Evolutionary conservation across 1,284 basidiomycete genomes (phyloP).

Genomic region (Trametes polyzona): DNA sequence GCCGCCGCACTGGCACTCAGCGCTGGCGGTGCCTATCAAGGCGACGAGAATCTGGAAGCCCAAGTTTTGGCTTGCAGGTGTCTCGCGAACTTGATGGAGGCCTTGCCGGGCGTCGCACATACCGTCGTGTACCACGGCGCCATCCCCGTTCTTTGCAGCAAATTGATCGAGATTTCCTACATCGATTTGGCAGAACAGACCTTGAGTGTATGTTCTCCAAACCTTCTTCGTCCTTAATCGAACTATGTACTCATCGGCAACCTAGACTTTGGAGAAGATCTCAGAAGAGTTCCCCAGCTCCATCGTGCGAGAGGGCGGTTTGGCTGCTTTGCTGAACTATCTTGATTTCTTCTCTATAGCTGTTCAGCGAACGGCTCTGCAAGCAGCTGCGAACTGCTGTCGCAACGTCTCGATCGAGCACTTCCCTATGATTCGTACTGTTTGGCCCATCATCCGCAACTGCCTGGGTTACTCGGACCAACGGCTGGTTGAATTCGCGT

Average conservation of each 20-base stretch:
- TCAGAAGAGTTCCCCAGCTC: constrained; percentile 94
- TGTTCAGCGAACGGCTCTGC: constrained; percentile 94
- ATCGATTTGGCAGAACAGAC: constrained; percentile 98
- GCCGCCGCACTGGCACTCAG: constrained; percentile 84
- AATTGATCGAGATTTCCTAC: constrained; percentile 93
- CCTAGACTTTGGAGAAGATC: constrained; percentile 94
- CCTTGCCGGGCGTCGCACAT: constrained; percentile 90
- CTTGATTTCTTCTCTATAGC: constrained; percentile 97
- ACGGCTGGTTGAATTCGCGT: constrained; percentile 91
- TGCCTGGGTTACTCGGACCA: constrained; percentile 91
- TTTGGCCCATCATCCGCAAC: constrained; percentile 91
- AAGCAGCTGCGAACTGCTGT: constrained; percentile 95
- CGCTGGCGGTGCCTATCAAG: constrained; percentile 65
- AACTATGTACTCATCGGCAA: constrained; percentile 28
- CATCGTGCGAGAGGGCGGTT: constrained; percentile 92
- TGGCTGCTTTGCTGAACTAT: constrained; percentile 89
- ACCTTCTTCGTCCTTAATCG: constrained; percentile 4
- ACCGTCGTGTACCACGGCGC: constrained; percentile 95
- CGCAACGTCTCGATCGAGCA: constrained; percentile 87
- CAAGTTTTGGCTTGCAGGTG: constrained; percentile 94
- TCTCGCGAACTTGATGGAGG: constrained; percentile 96
- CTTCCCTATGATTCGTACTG: constrained; percentile 85
- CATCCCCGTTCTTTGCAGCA: constrained; percentile 93
- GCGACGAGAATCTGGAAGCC: constrained; percentile 87
- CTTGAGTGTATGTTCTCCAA: constrained; percentile 74